Evolutionary conservation across 768 basidiomycete genomes (phyloP).

Genomic region (Auricularia auricula-judae): DNA sequence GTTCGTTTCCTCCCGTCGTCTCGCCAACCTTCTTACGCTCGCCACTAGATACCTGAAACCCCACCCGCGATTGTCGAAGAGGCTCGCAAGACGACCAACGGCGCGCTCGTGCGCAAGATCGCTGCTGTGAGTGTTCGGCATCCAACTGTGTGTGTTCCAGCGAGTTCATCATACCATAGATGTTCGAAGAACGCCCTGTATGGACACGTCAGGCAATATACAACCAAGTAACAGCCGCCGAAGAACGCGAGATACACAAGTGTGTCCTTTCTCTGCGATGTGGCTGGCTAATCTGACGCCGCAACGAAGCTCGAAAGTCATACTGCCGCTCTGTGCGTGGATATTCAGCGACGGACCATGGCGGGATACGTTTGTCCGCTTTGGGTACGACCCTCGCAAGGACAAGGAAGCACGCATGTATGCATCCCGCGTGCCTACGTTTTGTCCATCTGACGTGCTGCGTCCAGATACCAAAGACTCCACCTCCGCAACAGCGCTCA

Average conservation of each 20-base stretch:
- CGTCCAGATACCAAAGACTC: slow-evolving; percentile 79
- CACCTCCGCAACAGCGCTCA: slow-evolving; percentile 60
- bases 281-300: not conserved
- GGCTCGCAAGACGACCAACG: slow-evolving; percentile 42
- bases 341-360: slow-evolving; percentile 92
- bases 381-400: slow-evolving; percentile 82
- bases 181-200: slow-evolving; percentile 65
- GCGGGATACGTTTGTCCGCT: slow-evolving; percentile 77
- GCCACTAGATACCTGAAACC: slow-evolving; percentile 17
- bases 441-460: not conserved
- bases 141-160: no score
- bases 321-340: slow-evolving; percentile 74
- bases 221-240: slow-evolving; percentile 62
- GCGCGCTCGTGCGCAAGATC: slow-evolving; percentile 41
- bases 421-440: slow-evolving; percentile 17
- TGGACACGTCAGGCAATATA: slow-evolving; percentile 85
- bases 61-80: slow-evolving; percentile 54
- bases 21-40: slow-evolving; percentile 30
- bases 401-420: slow-evolving; percentile 67
- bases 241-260: slow-evolving; percentile 69
- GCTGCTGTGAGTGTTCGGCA: slow-evolving; percentile 30
- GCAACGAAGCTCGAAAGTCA: slow-evolving; percentile 55
- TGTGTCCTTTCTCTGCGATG: slow-evolving; percentile 23
- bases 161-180: slow-evolving; percentile 27
- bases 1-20: slow-evolving; percentile 24